Conservation (phyloP, 2,329 filamentous ascomycete genomes). For the Cladosporium velox region DNA sequence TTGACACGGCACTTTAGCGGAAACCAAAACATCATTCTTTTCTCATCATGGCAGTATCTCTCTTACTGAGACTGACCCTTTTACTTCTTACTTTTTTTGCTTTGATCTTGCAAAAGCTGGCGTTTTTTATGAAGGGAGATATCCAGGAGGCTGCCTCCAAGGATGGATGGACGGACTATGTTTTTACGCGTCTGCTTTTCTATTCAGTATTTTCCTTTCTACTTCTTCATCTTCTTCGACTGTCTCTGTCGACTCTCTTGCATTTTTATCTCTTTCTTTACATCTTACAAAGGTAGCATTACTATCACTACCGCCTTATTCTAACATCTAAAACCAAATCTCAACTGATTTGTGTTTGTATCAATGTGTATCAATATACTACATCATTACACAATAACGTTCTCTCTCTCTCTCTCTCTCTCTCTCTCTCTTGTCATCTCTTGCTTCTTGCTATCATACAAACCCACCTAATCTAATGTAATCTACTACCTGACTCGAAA, state of each 20-base stretch:
- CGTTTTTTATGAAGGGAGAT: not conserved
- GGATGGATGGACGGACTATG: conserved; percentile 5
- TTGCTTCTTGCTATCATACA: not conserved
- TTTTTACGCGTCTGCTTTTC: not conserved
- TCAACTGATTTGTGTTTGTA: not conserved
- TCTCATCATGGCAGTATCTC: not conserved
- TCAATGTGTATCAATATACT: not conserved
- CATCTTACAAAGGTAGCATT: not conserved
- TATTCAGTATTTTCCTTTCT: not conserved
- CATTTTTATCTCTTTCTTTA: not conserved
- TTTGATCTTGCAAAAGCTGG: conserved; percentile 3
- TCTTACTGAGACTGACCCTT: not conserved
- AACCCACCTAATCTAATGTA: not conserved
- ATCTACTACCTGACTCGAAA: not conserved
- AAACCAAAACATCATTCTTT: not conserved
- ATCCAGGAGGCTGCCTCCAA: conserved; percentile 11
- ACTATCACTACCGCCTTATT: not conserved
- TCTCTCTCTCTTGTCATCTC: not conserved
- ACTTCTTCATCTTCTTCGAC: not conserved
- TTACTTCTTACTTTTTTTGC: not conserved
- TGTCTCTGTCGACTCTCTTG: conserved; percentile 7
- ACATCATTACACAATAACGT: not conserved
- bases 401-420: too few species aligned
- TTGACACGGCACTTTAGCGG: conserved; percentile 10
- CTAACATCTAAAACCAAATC: not conserved